Conservation (phyloP, 208 protist genomes). For the Willaertia magna region DNA sequence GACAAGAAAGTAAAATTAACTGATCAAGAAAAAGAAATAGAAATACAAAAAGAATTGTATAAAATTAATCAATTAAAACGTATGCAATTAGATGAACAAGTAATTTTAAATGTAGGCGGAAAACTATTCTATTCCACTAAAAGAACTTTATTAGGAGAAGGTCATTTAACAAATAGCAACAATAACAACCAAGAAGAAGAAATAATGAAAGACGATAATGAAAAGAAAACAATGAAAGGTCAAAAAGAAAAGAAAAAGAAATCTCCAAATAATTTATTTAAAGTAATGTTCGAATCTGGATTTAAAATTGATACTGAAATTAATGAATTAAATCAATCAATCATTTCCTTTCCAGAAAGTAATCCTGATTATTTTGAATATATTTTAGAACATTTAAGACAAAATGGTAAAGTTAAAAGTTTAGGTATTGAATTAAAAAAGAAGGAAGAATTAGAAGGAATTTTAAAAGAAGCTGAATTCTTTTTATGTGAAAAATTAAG, state of each 20-base stretch:
- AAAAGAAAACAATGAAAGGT: no score
- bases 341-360: neutral
- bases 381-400: neutral
- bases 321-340: neutral
- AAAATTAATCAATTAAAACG: neutral
- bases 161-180: no score
- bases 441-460: neutral
- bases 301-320: neutral
- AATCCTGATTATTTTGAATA: neutral
- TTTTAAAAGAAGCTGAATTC: neutral
- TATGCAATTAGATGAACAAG: neutral
- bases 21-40: neutral
- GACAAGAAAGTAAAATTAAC: neutral
- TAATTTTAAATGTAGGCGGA: neutral
- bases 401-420: neutral
- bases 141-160: neutral
- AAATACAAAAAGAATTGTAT: neutral
- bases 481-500: neutral
- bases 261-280: neutral
- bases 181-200: no score
- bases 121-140: neutral
- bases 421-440: neutral
- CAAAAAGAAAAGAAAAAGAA: no score
- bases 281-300: neutral
- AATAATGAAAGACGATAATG: no score